Conservation (phyloP, 2,329 filamentous ascomycete species). For the Dothidotthia symphoricarpi region DNA sequence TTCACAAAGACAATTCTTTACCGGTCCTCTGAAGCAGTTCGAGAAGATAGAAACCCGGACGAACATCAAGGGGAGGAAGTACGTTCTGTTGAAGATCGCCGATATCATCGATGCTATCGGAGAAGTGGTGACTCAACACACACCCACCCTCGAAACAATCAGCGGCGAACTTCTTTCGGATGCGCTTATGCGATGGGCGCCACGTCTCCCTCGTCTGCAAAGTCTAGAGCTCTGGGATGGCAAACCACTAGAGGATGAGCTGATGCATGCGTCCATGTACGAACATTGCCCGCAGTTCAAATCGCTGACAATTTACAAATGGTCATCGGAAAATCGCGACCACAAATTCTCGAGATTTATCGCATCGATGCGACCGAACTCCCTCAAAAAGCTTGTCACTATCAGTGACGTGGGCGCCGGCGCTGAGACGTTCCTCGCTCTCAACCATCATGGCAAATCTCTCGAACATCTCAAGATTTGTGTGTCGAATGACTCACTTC, state of each 20-base stretch:
- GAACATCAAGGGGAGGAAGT: slow-evolving; percentile 27
- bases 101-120: slow-evolving; percentile 51
- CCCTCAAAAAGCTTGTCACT: slow-evolving; percentile 58
- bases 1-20: slow-evolving; percentile 51
- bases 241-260: slow-evolving; percentile 56
- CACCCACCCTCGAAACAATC: slow-evolving; percentile 58
- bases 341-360: slow-evolving; percentile 60
- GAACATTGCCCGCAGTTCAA: slow-evolving; percentile 61
- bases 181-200: slow-evolving; percentile 59
- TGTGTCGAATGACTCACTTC: slow-evolving; percentile 50
- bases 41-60: slow-evolving; percentile 31
- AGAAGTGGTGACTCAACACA: slow-evolving; percentile 51
- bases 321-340: slow-evolving; percentile 54
- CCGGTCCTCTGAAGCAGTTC: slow-evolving; percentile 48
- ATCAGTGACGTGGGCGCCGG: slow-evolving; percentile 57
- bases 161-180: slow-evolving; percentile 55
- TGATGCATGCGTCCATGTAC: slow-evolving; percentile 54
- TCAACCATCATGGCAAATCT: slow-evolving; percentile 55
- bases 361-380: slow-evolving; percentile 55
- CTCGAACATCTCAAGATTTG: slow-evolving; percentile 56
- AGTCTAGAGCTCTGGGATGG: slow-evolving; percentile 63
- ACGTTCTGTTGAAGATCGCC: slow-evolving; percentile 41
- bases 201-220: slow-evolving; percentile 57
- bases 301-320: slow-evolving; percentile 58
- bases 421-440: slow-evolving; percentile 53